A percentile compares a stretch with the other conserved stretches of the same genome.
Conservation (phyloP, 2,329 filamentous ascomycete species). For the Beauveria scarabaeidicola region DNA sequence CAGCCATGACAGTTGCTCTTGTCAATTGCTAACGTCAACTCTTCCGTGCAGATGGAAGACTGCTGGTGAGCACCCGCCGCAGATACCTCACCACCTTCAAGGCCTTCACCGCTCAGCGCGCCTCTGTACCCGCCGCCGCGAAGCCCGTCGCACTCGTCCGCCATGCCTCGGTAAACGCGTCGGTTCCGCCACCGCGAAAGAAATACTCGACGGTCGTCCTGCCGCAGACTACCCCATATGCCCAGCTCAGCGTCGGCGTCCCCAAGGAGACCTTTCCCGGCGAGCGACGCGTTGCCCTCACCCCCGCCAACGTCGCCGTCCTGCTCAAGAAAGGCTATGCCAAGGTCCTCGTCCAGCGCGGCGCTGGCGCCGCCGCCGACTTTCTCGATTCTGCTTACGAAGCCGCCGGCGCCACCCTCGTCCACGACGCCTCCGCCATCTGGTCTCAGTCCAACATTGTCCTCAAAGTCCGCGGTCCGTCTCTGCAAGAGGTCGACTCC, state of each 20-base stretch:
- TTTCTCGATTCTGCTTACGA: conserved; percentile 72
- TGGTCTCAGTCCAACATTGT: conserved; percentile 72
- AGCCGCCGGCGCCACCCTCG: conserved; percentile 68
- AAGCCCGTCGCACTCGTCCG: conserved; percentile 31
- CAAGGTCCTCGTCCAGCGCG: conserved; percentile 68
- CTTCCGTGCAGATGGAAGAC: conserved; percentile 14
- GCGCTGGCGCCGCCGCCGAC: conserved; percentile 69
- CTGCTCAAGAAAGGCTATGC: conserved; percentile 80
- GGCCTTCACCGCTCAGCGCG: conserved; percentile 17
- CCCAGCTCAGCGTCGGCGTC: conserved; percentile 66
- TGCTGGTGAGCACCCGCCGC: conserved; percentile 17
- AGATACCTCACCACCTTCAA: conserved; percentile 32
- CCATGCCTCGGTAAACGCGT: conserved; percentile 27
- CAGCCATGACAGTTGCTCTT: background rate
- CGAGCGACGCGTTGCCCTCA: conserved; percentile 77
- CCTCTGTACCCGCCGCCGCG: conserved; percentile 20
- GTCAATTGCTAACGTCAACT: background rate
- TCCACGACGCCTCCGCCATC: conserved; percentile 56
- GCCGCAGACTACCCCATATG: conserved; percentile 53
- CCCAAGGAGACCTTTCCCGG: conserved; percentile 70
- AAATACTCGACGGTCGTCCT: conserved; percentile 32
- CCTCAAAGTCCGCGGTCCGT: conserved; percentile 74
- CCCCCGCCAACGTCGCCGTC: conserved; percentile 72
- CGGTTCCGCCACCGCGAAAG: conserved; percentile 15
- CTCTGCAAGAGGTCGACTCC: conserved; percentile 57